Base-by-base conservation (phyloP, 192 early-diverging fungal genomes). In the Podila clonocystis region DNA sequence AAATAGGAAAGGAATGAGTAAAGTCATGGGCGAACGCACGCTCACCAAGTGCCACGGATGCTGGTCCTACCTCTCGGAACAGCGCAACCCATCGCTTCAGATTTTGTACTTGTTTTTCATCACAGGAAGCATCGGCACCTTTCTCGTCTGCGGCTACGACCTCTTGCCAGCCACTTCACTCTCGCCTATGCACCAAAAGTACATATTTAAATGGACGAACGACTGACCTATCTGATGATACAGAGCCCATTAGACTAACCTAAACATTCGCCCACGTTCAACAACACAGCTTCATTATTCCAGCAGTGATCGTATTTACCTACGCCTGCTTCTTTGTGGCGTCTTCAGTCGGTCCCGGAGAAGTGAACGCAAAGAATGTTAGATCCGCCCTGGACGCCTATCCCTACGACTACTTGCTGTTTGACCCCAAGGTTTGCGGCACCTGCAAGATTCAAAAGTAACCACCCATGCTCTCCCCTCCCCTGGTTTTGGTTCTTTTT, bases 371-470 rank as follows among this genome's bases (percentile, higher is more conserved):
- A 7, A 66, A 83, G 2, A 89, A 89, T 58, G 71, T 84, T 4
- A 50, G 82, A 38, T 65, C 63, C 12, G 78, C 84, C 41, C 45
- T 87, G 57, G 79, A 86, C 3, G 48, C 77, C 17, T 89, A 83
- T 48, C 67, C 73, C 0, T 86, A 87, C 49, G 88, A 89, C 64
- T 65, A 72, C 12, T 58, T 89, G n/a, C 31, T 86, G 9, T 89
- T 83, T 50, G 66, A 83, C 59, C 83, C 88, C 57, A 89, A 83
- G 65, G 63, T 65, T n/a, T 89, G 88, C 63, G 70, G 62, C 17
- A 89, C 86, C n/a, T 89, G 88, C 62, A 65, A 77, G 30, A 73
- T 87, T 24, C 73, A 52, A 84, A 89, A 89, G 87, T 88, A 84
- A 28, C 7, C 13, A 28, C 34, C 6, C 34, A 9, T 36, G 34